A percentile compares a stretch with the other conserved stretches of the same genome.
Evolutionary conservation across 2,329 filamentous ascomycete genomes (phyloP).

Genomic region (Dissoconium aciculare): DNA sequence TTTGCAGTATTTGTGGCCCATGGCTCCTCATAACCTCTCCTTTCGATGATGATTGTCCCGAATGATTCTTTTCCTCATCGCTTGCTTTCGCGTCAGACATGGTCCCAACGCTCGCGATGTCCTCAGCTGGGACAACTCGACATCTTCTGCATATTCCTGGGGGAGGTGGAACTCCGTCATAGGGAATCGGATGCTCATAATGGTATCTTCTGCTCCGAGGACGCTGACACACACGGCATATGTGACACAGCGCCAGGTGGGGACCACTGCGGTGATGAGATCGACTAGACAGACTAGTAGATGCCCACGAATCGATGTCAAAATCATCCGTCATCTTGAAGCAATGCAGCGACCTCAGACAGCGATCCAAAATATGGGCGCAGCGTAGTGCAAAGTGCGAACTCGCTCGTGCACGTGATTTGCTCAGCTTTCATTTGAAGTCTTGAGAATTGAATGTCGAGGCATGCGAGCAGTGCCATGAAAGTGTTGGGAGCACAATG

Average conservation of each 20-base stretch:
- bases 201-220: slow-evolving; percentile 23
- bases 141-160: slow-evolving; percentile 24
- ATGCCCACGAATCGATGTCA: slow-evolving; percentile 1
- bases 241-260: slow-evolving; percentile 21
- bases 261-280: slow-evolving; percentile 5
- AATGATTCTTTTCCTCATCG: slow-evolving; percentile 16
- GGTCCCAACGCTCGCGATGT: slow-evolving; percentile 8
- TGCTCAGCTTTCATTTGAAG: background rate
- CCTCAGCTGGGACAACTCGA: slow-evolving; percentile 15
- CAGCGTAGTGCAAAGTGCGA: slow-evolving; percentile 2
- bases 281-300: background rate
- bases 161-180: slow-evolving; percentile 18
- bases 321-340: slow-evolving; percentile 1
- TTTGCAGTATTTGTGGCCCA: slow-evolving; percentile 7
- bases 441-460: too few species aligned
- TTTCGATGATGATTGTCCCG: slow-evolving; percentile 16
- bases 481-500: too few species aligned
- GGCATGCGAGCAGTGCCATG: too few species aligned
- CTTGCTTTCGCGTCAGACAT: slow-evolving; percentile 14
- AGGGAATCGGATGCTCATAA: slow-evolving; percentile 20
- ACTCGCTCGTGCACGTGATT: background rate
- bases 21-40: slow-evolving; percentile 13
- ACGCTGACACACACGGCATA: slow-evolving; percentile 22
- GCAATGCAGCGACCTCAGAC: too few species aligned
- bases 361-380: too few species aligned